Conservation (phyloP, 257 asterid genomes). For the Fraxinus anomala region DNA sequence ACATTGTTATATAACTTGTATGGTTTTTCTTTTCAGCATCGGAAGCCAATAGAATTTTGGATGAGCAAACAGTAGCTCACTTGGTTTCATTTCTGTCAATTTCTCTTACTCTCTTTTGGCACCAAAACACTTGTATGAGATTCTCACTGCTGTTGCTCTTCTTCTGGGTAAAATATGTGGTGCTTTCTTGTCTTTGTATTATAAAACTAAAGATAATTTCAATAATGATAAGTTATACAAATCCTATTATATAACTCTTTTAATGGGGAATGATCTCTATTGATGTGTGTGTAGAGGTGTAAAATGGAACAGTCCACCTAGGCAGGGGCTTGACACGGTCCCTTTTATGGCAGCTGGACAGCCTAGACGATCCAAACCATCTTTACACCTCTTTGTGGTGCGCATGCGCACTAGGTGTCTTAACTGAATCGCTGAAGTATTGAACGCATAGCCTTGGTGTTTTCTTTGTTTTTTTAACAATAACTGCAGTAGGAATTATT, state of each 20-base stretch:
- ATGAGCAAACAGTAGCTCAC: background rate
- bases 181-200: background rate
- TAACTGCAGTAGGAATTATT: too few relatives aligned
- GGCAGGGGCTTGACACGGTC: background rate
- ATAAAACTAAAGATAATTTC: background rate
- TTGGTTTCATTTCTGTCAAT: background rate
- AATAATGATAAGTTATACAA: background rate
- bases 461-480: too few relatives aligned
- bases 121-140: background rate
- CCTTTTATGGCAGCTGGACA: background rate
- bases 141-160: background rate
- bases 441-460: too few relatives aligned
- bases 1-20: background rate
- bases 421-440: too few relatives aligned
- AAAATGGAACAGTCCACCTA: background rate
- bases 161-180: background rate
- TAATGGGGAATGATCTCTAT: background rate
- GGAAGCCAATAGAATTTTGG: slow-evolving; percentile 72
- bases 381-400: too few relatives aligned
- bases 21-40: slow-evolving; percentile 49
- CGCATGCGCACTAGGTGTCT: too few relatives aligned
- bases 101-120: background rate
- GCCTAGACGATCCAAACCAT: too few relatives aligned
- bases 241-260: background rate
- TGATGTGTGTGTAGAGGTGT: background rate